Evolutionary conservation across 1,284 basidiomycete genomes (phyloP), one percentile per base, ranked within the genome.

Genomic region (Phellinidium pouzarii): DNA sequence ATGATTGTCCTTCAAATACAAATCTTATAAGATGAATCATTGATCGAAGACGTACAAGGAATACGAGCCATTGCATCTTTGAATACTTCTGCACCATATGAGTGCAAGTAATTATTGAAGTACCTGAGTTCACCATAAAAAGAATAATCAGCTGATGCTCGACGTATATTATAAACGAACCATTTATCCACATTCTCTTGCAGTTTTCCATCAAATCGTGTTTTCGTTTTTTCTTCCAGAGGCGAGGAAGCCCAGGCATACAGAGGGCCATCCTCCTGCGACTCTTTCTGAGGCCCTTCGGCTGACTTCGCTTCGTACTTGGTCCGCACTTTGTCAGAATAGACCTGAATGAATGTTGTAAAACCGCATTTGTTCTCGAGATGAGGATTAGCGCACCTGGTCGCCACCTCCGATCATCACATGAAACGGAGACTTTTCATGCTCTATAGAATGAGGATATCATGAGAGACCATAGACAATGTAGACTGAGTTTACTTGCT

Each of bases 381-480:
- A 19, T 20, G 8, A 41, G 20, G 31, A 8, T 14, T 11, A 14
- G n/a, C 49, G 12, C 27, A 55, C 54, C 57, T 65, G 65, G 44
- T 65, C 64, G n/a, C 65, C 65, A 19, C 70, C 70, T 14, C 70
- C 70, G n/a, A 71, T 63, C 61, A 70, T 59, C 14, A 71, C 69
- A 60, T 79, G 78, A 63, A 75, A 74, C 3, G 77, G 75, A n/a
- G 44, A 29, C 22, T 58, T 45, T 8, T 42, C 49, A 34, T 59
- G 59, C 9, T 52, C 59, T 60, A 44, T 8, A 8, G 11, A 22
- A 9, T 38, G 14, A 25, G 29, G 44, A n/a, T 12, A 17, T 44
- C 27, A 34, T 25, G 25, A n/a, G 20, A n/a, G 12, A 11, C n/a
- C 12, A 53, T 14, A n/a, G 29, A 25, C 17, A 44, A 20, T 26